These are phyloP conservation scores for Cercospora sp. DNA, from an alignment of 2,329 filamentous ascomycete genomes.

Conservation along the genomic window DNA sequence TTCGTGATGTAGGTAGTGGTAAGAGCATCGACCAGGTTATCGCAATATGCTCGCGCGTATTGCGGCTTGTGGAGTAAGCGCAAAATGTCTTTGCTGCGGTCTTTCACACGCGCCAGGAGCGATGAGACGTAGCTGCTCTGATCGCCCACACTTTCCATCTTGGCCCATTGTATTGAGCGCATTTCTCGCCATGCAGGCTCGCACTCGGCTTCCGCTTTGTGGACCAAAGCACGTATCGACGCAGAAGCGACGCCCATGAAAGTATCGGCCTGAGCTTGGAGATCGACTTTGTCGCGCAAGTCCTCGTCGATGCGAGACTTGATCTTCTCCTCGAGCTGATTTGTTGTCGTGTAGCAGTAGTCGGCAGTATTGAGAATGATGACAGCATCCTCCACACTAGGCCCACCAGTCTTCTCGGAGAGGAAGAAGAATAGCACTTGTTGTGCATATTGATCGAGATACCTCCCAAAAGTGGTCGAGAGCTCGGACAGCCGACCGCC, in stretches of 20 bases:
- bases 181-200: slow-evolving; percentile 94
- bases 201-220: slow-evolving; percentile 76
- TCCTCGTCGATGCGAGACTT: slow-evolving; percentile 84
- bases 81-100: slow-evolving; percentile 71
- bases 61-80: slow-evolving; percentile 81
- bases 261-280: slow-evolving; percentile 89
- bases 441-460: slow-evolving; percentile 92
- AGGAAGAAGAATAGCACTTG: slow-evolving; percentile 79
- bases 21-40: slow-evolving; percentile 89
- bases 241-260: slow-evolving; percentile 94
- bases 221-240: slow-evolving; percentile 78
- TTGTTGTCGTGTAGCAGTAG: slow-evolving; percentile 93
- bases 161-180: slow-evolving; percentile 93
- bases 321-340: slow-evolving; percentile 91
- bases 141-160: slow-evolving; percentile 88
- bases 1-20: slow-evolving; percentile 76
- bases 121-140: slow-evolving; percentile 90
- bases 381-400: slow-evolving; percentile 73
- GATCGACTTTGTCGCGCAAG: slow-evolving; percentile 72
- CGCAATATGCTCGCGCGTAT: slow-evolving; percentile 90
- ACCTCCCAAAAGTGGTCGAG: slow-evolving; percentile 82
- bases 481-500: slow-evolving; percentile 83
- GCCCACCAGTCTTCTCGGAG: slow-evolving; percentile 58
- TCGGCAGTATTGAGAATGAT: slow-evolving; percentile 94
- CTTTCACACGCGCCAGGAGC: slow-evolving; percentile 71